A percentile compares a stretch with the other conserved stretches of the same genome.
Evolutionary conservation across 371 early-diverging fungal species (phyloP).

Genomic region (Cokeromyces recurvatus): DNA sequence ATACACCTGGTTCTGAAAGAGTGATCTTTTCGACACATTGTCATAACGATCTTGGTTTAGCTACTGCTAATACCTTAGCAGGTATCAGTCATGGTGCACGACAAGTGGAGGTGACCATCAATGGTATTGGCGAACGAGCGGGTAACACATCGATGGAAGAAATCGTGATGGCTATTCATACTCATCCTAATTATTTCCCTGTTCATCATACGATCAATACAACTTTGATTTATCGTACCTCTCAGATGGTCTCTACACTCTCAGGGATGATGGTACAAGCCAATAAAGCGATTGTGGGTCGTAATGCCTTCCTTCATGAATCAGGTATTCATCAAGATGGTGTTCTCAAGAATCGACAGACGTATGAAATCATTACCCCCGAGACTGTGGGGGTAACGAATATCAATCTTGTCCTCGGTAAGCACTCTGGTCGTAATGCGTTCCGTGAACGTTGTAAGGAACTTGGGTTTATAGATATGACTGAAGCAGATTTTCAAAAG

Average conservation of each 20-base stretch:
- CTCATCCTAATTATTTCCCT: conserved; percentile 80
- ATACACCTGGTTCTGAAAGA: conserved; percentile 75
- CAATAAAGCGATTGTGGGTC: conserved; percentile 97
- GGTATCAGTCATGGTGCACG: conserved; percentile 89
- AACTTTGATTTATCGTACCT: conserved; percentile 77
- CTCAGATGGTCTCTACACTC: conserved; percentile 81
- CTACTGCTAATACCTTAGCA: conserved; percentile 93
- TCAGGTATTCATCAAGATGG: conserved; percentile 98
- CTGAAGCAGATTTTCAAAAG: conserved; percentile 63
- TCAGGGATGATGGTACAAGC: conserved; percentile 94
- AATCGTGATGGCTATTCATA: conserved; percentile 90
- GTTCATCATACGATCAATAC: conserved; percentile 89
- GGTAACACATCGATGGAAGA: conserved; percentile 96
- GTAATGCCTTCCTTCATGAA: conserved; percentile 96
- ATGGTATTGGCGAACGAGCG: conserved; percentile 98
- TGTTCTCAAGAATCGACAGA: conserved; percentile 88
- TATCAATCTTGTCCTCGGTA: conserved; percentile 85
- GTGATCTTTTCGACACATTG: conserved; percentile 92
- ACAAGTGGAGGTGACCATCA: conserved; percentile 96
- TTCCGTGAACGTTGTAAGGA: conserved; percentile 78
- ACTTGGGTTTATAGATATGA: conserved; percentile 70
- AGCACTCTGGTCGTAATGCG: conserved; percentile 95
- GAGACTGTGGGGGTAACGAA: conserved; percentile 86
- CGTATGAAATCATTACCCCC: conserved; percentile 95
- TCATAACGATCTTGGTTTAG: conserved; percentile 95